Conservation (phyloP, 352 stramenopile species). For the Globisporangium iwayamae region DNA sequence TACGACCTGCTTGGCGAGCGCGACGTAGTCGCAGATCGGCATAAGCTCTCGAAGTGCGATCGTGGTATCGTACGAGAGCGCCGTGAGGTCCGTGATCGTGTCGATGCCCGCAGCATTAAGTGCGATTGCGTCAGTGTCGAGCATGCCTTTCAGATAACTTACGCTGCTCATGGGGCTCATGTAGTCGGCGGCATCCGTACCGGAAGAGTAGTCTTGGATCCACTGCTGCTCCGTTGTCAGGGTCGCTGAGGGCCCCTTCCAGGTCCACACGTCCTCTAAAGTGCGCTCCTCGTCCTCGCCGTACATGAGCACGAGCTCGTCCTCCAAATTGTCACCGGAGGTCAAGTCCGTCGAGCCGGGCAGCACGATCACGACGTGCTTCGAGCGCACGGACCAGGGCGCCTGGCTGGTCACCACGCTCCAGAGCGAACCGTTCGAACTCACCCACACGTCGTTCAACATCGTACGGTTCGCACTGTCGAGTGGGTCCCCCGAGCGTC, state of each 20-base stretch:
- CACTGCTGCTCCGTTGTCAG: constrained; percentile 16
- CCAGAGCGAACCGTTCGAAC: constrained; percentile 48
- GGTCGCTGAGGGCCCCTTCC: constrained; percentile 25
- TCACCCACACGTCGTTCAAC: constrained; percentile 72
- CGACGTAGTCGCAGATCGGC: constrained; percentile 71
- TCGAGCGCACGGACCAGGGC: constrained; percentile 50
- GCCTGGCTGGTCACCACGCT: constrained; percentile 21
- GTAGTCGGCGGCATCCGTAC: constrained; percentile 36
- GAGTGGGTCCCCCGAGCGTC: constrained; percentile 33
- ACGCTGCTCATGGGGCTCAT: constrained; percentile 45
- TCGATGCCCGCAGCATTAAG: constrained; percentile 63
- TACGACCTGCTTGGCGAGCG: constrained; percentile 55
- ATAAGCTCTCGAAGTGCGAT: constrained; percentile 48
- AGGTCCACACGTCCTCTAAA: constrained; percentile 65
- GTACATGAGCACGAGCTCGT: constrained; percentile 58
- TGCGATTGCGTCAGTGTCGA: constrained; percentile 34
- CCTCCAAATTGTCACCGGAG: constrained; percentile 37
- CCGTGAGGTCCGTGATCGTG: constrained; percentile 79
- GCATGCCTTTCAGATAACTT: constrained; percentile 49
- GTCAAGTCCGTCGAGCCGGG: constrained; percentile 37
- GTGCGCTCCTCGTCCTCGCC: constrained; percentile 59
- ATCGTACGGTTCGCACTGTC: constrained; percentile 24
- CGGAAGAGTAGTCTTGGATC: constrained; percentile 43
- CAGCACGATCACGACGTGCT: constrained; percentile 43
- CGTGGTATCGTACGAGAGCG: constrained; percentile 43